Evolutionary conservation across 106 monocot species (phyloP), one percentile per base, ranked within the genome.

Genomic region (Posidonia australis): DNA sequence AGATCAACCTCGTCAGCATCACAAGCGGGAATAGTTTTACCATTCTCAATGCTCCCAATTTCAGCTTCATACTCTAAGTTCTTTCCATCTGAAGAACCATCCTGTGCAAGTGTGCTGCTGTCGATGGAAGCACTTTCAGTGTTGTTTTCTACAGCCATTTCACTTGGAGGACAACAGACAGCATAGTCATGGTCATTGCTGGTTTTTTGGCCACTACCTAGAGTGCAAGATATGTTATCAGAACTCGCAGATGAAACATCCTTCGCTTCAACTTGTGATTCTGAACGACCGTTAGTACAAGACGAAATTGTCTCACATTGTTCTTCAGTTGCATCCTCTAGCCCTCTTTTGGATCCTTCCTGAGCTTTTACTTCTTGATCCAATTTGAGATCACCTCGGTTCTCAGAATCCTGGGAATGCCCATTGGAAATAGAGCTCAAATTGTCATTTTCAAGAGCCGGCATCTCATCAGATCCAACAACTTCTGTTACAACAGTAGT

Each of bases 131-230:
- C 48, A 49, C n/a, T 49, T 49, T 16, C 48, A 49, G 3, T n/a
- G n/a, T 49, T 17, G n/a, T 49, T n/a, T 57, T 57, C 57, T 57
- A 57, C 14, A 27, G 14, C 57, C 28, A 28, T 17, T 57, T 57
- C 57, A 25, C 16, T 57, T 28, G 57, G 26, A 57, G 27, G 23
- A 12, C 23, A 10, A 21, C 18, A 53, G 10, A 53, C 23, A 53
- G 19, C 26, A 24, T 57, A 12, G 20, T 54, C 25, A 1, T 24
- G 22, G 12, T 18, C 28, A 13, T 56, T 13, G 25, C 5, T 36
- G 2, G 36, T 7, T 7, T 36, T 36, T 36, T 36, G 2, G 36
- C 36, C 36, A 36, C 7, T 7, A 7, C 7, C 36, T 36, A 36
- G 36, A 36, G 36, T 36, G 7, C 36, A 36, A 4, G 36, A 4